Conservation (phyloP, 805 yeast genomes). For the Cyberlindnera mycetangii region DNA sequence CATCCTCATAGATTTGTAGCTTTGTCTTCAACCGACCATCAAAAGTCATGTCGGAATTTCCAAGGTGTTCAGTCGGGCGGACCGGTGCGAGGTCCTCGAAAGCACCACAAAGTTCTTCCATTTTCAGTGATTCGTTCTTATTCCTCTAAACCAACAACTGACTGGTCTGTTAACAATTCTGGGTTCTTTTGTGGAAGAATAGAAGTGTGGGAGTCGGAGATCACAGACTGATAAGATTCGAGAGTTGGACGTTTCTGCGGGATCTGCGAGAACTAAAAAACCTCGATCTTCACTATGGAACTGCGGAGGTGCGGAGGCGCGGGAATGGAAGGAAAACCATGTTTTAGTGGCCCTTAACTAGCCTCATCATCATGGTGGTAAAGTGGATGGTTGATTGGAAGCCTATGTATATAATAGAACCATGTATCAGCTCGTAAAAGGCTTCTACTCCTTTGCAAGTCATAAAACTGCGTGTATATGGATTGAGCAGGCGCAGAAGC, state of each 20-base stretch:
- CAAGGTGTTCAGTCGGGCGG: conserved; percentile 35
- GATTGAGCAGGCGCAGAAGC: no score
- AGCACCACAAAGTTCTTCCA: conserved; percentile 8
- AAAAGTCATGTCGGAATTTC: conserved; percentile 37
- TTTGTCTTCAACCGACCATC: conserved; percentile 35
- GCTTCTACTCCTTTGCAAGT: not conserved
- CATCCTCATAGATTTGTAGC: conserved; percentile 47
- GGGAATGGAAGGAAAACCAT: no score
- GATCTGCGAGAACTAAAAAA: conserved; percentile 8
- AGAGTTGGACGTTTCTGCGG: conserved; percentile 1
- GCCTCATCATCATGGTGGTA: no score
- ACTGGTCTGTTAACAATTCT: no score
- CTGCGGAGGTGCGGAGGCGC: not conserved
- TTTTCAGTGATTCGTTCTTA: not conserved
- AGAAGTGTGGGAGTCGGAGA: not conserved
- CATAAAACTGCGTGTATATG: not conserved
- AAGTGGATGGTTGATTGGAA: no score
- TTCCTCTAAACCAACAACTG: not conserved
- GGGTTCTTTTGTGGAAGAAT: no score
- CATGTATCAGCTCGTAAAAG: no score
- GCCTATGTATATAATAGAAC: no score
- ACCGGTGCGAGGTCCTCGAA: conserved; percentile 34
- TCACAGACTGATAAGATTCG: not conserved
- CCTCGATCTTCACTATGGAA: not conserved
- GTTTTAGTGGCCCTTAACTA: no score